Evolutionary conservation across 805 yeast species (phyloP).

Genomic region (Candida jianshihensis): DNA sequence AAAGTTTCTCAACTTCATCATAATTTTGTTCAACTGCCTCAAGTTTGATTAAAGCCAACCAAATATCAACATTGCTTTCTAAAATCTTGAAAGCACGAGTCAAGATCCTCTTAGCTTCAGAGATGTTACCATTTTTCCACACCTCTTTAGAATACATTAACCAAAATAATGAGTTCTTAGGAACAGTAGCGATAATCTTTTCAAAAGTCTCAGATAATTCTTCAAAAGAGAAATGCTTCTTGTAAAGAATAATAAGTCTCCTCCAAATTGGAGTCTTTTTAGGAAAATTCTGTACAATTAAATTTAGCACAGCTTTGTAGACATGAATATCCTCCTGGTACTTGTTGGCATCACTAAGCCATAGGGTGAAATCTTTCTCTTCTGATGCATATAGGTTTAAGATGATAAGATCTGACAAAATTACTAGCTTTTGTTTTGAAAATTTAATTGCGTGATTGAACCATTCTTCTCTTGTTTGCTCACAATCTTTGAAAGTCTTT

Average conservation of each 20-base stretch:
- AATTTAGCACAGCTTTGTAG: conserved; percentile 38
- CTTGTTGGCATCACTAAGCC: conserved; percentile 20
- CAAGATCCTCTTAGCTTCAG: conserved; percentile 48
- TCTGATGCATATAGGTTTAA: conserved; percentile 30
- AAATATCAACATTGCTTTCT: conserved; percentile 46
- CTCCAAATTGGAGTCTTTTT: conserved; percentile 41
- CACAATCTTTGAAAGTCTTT: conserved; percentile 40
- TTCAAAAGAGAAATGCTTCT: conserved; percentile 18
- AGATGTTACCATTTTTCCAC: conserved; percentile 44
- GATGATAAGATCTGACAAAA: conserved; percentile 51
- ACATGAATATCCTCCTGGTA: conserved; percentile 15
- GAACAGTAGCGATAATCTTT: conserved; percentile 43
- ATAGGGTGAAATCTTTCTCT: conserved; percentile 17
- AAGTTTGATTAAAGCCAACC: conserved; percentile 69
- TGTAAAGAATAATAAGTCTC: conserved; percentile 32
- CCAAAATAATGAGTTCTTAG: conserved; percentile 43
- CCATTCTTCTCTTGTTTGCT: conserved; percentile 42
- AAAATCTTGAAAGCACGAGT: conserved; percentile 36
- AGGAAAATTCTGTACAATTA: conserved; percentile 42
- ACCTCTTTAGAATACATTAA: conserved; percentile 69
- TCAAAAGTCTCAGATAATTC: conserved; percentile 43
- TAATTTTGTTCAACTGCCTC: conserved; percentile 38
- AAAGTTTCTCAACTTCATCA: conserved; percentile 30
- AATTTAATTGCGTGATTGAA: conserved; percentile 45
- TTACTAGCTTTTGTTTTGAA: conserved; percentile 37